These are phyloP conservation scores for Penicillium steckii DNA, from an alignment of 495 filamentous ascomycete genomes.

Conservation along the genomic window DNA sequence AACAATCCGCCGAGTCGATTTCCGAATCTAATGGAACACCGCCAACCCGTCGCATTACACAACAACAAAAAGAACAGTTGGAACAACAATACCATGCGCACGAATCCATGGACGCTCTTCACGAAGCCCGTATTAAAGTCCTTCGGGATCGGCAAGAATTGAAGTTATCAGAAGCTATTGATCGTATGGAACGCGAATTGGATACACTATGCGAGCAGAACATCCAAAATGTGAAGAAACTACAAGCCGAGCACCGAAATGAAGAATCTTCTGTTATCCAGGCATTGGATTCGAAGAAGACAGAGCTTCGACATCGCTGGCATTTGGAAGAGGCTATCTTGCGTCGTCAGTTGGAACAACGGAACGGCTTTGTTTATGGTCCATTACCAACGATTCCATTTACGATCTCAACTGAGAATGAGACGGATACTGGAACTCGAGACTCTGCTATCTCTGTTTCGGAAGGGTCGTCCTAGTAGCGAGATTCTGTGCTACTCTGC, in stretches of 20 bases:
- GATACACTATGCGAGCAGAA: conserved; percentile 52
- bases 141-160: conserved; percentile 74
- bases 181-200: conserved; percentile 64
- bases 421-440: not conserved
- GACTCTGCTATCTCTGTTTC: not conserved
- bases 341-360: conserved; percentile 55
- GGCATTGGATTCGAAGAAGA: conserved; percentile 50
- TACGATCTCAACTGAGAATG: conserved; percentile 3
- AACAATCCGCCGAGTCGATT: conserved; percentile 24
- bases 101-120: conserved; percentile 67
- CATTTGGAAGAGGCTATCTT: conserved; percentile 61
- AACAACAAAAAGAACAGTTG: conserved; percentile 54
- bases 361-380: conserved; percentile 48
- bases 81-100: conserved; percentile 68
- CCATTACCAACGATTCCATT: conserved; percentile 45
- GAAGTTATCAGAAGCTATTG: conserved; percentile 62
- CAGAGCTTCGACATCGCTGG: conserved; percentile 56
- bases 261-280: conserved; percentile 52
- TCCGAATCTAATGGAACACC: conserved; percentile 19
- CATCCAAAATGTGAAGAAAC: conserved; percentile 47
- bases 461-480: conserved; percentile 4
- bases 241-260: conserved; percentile 51
- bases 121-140: conserved; percentile 74
- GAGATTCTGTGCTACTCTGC: not conserved
- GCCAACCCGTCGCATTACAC: conserved; percentile 31